Percentiles rank a stretch among this genome's conserved stretches.
These are phyloP conservation scores for Triticum monococcum DNA, from an alignment of 176 grass and related monocot species.

Conservation along the genomic window DNA sequence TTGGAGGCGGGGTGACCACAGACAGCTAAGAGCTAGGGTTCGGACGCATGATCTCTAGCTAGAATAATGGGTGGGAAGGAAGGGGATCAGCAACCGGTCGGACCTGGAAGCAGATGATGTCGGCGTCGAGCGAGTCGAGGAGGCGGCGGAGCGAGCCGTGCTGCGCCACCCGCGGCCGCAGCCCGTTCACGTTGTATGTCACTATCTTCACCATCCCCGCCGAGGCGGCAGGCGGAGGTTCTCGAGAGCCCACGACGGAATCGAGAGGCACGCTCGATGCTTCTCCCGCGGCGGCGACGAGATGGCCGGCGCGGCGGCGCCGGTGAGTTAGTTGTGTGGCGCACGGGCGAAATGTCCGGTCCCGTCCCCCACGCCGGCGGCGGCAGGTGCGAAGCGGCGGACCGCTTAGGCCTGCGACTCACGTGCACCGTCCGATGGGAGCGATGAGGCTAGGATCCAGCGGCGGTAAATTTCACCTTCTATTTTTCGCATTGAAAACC, in stretches of 20 bases:
- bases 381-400: neutral
- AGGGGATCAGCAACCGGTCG: neutral
- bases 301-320: neutral
- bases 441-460: neutral
- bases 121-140: slow-evolving; percentile 82
- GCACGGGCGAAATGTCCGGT: slow-evolving; percentile 38
- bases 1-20: neutral
- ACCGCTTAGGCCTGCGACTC: neutral
- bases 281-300: neutral
- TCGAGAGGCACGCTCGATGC: slow-evolving; percentile 13
- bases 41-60: neutral
- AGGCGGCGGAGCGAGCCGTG: slow-evolving; percentile 89
- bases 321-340: neutral
- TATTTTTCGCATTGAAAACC: neutral
- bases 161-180: slow-evolving; percentile 88
- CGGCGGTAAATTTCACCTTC: neutral
- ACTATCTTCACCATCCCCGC: slow-evolving; percentile 72
- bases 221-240: slow-evolving; percentile 22
- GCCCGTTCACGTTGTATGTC: slow-evolving; percentile 95
- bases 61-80: neutral
- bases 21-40: slow-evolving; percentile 44
- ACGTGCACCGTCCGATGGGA: slow-evolving; percentile 15
- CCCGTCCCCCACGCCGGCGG: slow-evolving; percentile 14
- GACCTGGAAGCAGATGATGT: slow-evolving; percentile 99
- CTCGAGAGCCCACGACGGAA: neutral